These are phyloP conservation scores for Wickerhamiella kurtzmanii DNA, from an alignment of 805 yeast genomes.

Conservation along the genomic window DNA sequence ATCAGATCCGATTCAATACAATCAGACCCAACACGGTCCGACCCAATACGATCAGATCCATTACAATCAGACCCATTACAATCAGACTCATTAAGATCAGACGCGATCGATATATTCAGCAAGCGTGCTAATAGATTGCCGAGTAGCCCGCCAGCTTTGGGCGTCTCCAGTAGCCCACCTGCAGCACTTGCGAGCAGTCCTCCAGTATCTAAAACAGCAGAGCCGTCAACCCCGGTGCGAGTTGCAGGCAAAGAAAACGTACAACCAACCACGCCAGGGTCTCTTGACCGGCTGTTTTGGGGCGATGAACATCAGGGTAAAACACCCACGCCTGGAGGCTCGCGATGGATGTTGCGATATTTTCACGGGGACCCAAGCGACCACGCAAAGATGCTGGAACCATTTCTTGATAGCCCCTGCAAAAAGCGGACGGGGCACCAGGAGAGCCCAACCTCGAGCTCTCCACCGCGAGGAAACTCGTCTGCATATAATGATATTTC, in stretches of 20 bases:
- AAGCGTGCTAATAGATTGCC: too few relatives aligned
- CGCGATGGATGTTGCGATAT: neutral
- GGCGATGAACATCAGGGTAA: neutral
- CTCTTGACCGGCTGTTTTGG: conserved; percentile 1
- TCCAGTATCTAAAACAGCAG: too few relatives aligned
- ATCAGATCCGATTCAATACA: neutral
- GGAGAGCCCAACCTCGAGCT: neutral
- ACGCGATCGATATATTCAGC: too few relatives aligned
- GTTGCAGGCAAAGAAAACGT: neutral
- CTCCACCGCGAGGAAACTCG: neutral
- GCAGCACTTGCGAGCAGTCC: too few relatives aligned
- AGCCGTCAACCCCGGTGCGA: neutral
- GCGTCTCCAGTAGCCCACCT: neutral
- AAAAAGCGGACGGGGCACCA: neutral
- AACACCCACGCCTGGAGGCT: neutral
- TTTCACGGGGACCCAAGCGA: neutral
- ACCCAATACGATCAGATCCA: neutral
- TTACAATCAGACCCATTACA: too few relatives aligned
- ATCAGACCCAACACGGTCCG: conserved; percentile 1
- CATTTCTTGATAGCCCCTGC: neutral
- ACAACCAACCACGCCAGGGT: neutral
- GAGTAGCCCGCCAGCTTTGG: neutral
- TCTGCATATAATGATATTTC: neutral
- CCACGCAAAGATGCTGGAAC: neutral
- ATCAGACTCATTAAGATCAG: too few relatives aligned